Base-by-base conservation (phyloP, 2,329 filamentous ascomycete genomes). In the Ceratocystis albifundus region DNA sequence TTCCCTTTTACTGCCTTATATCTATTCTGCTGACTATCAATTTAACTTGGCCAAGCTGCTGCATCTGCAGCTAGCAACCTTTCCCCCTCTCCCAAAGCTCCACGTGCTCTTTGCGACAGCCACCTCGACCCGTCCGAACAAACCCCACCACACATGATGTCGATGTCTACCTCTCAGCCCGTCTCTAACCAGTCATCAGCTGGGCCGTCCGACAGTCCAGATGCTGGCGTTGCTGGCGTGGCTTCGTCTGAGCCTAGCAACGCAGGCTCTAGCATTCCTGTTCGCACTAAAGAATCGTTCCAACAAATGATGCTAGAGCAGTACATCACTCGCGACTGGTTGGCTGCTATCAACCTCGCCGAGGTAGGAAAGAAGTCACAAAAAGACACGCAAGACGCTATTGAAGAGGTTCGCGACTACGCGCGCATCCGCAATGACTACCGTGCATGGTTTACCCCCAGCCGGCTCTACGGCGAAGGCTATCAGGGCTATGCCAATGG, bases 401-500 rank as follows among this genome's bases (percentile, higher is more conserved):
- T 83, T 70, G 79, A 83, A 62, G 87, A 88, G 75, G 82, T 85
- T 68, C 82, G 87, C 68, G 86, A 90, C 73, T 90, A 93, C 78
- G 80, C 84, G 67, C 76, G 80, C 62, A 73, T 90, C 59, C 79
- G 81, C 68, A 78, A 75, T 69, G 79, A 83, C 7, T 83, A 80
- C 71, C 80, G 82, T 68, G 76, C 76, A 61, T 82, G 76, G 73
- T 86, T 84, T 67, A 80, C 82, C 2, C 78, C 83, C 0, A 79
- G 77, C 70, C 80, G 78, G 70, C 79, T 85, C 69, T 90, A 80
- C 77, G 88, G 80, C 75, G 84, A 80, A 71, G 94, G 94, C 65
- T 99, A 96, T 74, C 86, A 84, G 73, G 93, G 92, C 57, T 96
- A 88, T 73, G 93, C 89, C 70, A 97, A 97, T 78, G 88, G 88